Evolutionary conservation across 192 early-diverging fungal genomes (phyloP), one percentile per base, ranked within the genome.

Genomic region (Coemansia sp.): DNA sequence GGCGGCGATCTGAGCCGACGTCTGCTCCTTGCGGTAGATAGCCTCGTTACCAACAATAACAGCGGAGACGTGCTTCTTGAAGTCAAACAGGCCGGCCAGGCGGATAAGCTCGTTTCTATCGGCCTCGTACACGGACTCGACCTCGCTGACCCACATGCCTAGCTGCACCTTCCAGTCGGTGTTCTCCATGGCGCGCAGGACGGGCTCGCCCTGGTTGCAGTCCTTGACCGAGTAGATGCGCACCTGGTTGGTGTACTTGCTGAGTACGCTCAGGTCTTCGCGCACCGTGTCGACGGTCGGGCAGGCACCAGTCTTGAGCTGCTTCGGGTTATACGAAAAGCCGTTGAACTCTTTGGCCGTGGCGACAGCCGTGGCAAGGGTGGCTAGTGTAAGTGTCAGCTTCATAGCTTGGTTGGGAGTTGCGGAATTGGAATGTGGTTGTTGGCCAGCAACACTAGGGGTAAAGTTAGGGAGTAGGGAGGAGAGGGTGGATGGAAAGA

Each of bases 31-130:
- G 61, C 88, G 77, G 68, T 83, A 89, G 11, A 89, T 59, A 12
- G 86, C 85, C 43, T 89, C 88, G 65, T 85, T 89, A 26, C 88
- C 88, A 28, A 89, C 85, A 42, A 87, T 84, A 43, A 89, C 76
- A 6, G 83, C 80, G 0, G 62, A 72, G 39, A 87, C 86, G 3
- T 80, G 81, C 69, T 73, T 73, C 38, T 80, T 67, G 57, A 78
- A 64, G 67, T 72, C 64, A 67, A 80, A 73, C 62, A 70, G 50
- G 11, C 75, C 67, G 13, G 83, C 72, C 4, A 80, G 66, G 3
- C 77, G 67, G 14, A 71, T n/a, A 3, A 79, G 82, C 56, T 82
- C 79, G 12, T 66, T 57, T 56, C 58, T 58, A 38, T 79, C 86
- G 3, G 50, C 61, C 20, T 81, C 25, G 69, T 80, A 86, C 6